Conservation (phyloP, 495 filamentous ascomycete species). For the Acidiella bohemica region DNA sequence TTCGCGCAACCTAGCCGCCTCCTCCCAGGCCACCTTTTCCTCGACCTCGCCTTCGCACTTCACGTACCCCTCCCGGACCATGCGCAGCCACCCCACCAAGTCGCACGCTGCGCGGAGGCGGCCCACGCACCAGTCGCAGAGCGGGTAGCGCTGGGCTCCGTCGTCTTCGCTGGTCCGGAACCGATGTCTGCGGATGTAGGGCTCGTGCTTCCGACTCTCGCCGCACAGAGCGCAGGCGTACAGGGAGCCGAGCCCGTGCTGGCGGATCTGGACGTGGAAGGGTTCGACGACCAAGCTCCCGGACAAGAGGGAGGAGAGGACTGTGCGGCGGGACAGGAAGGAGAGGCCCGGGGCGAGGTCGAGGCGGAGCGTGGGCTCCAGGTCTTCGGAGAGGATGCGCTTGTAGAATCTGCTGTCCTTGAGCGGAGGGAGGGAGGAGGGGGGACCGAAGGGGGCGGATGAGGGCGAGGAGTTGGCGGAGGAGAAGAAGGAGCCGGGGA, state of each 20-base stretch:
- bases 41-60: slow-evolving; percentile 42
- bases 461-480: slow-evolving; percentile 18
- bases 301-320: slow-evolving; percentile 67
- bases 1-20: slow-evolving; percentile 75
- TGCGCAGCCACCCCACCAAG: slow-evolving; percentile 76
- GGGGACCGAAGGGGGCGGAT: slow-evolving; percentile 19
- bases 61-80: slow-evolving; percentile 82
- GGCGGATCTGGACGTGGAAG: slow-evolving; percentile 45
- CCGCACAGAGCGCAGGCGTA: slow-evolving; percentile 82
- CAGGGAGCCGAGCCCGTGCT: slow-evolving; percentile 30
- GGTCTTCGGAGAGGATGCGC: slow-evolving; percentile 69
- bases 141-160: slow-evolving; percentile 71
- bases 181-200: slow-evolving; percentile 66
- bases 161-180: slow-evolving; percentile 79
- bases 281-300: slow-evolving; percentile 87
- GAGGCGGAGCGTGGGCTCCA: slow-evolving; percentile 83
- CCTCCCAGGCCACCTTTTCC: slow-evolving; percentile 79
- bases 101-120: slow-evolving; percentile 82
- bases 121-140: slow-evolving; percentile 75
- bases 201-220: slow-evolving; percentile 54
- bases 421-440: slow-evolving; percentile 37
- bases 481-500: slow-evolving; percentile 24
- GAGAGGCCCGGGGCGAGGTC: slow-evolving; percentile 83
- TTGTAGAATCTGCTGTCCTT: slow-evolving; percentile 95
- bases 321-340: slow-evolving; percentile 77